Evolutionary conservation across 73 alveolate species (phyloP), one percentile per base, ranked within the genome.

Genomic region (Uronychia binucleata): DNA sequence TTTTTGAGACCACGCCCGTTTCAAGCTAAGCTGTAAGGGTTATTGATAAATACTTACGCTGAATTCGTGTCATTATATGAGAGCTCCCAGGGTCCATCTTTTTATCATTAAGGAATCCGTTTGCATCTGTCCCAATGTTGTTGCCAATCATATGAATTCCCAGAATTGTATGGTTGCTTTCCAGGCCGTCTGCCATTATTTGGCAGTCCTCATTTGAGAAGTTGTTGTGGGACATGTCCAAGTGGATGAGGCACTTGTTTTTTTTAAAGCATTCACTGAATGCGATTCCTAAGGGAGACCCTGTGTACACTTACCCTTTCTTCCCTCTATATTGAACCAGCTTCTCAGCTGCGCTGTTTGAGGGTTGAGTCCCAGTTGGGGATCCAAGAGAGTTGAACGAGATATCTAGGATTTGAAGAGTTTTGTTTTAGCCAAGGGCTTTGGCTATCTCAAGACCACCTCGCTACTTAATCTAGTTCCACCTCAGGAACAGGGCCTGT

Each of bases 71-170:
- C 35, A 88, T 60, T 28, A 88, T 74, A 58, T 88, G 94, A 59
- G 81, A 32, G 32, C 82, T 59, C 25, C 75, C 86, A 27, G 75
- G 28, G 31, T 27, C 80, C 58, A 58, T 82, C 80, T 31, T 26
- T 29, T 76, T 30, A 46, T 26, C 74, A n/a, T 28, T 30, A 77
- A 28, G 34, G 57, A 90, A 93, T 8, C 97, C 97, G 29, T 79
- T 59, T 1, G 94, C 33, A 59, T 90, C 93, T 19, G 78, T 67
- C 29, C 27, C 59, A 0, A 89, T 89, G 29, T 76, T 88, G 75
- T 93, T 93, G 1, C 97, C 97, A 0, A 76, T 60, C 86, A 90
- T 58, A 75, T 93, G 97, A 13, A 93, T 31, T 1, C 97, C 97
- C 0, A 93, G 81, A 0, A 93, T 76, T 1, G 92, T 81, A 35